A percentile compares a stretch with the other conserved stretches of the same genome.
phyloP scores from a whole-genome alignment of 2,329 filamentous ascomycete genomes.

The Colletotrichum somersetense region DNA sequence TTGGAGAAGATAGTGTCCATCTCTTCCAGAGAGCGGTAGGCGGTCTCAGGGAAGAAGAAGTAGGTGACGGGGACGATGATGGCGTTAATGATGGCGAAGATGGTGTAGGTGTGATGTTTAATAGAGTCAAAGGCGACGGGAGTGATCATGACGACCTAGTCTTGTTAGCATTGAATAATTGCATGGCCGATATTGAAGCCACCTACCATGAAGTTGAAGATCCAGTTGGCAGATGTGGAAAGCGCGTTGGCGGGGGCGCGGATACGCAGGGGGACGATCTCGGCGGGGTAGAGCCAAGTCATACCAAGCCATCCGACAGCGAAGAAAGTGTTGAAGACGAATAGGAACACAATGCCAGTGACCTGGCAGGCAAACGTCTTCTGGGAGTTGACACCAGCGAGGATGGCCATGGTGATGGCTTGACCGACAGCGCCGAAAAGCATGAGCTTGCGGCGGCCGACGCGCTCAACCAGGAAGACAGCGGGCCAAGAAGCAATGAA shows the following conservation, averaged over 20 bases:
- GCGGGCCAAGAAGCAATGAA: constrained; percentile 68
- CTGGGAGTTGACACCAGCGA: constrained; percentile 58
- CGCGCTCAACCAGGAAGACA: constrained; percentile 73
- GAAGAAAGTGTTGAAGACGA: constrained; percentile 74
- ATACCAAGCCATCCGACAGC: constrained; percentile 71
- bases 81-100: constrained; percentile 76
- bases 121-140: constrained; percentile 70
- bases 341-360: constrained; percentile 63
- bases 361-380: constrained; percentile 46
- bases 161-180: constrained; percentile 1
- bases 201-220: constrained; percentile 70
- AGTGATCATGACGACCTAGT: constrained; percentile 71
- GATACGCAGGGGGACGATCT: constrained; percentile 71
- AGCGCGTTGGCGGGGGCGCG: constrained; percentile 71
- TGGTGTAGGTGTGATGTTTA: constrained; percentile 71
- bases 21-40: constrained; percentile 73
- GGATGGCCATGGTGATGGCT: constrained; percentile 74
- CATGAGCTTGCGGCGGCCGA: constrained; percentile 79
- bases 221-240: constrained; percentile 68
- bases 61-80: constrained; percentile 69
- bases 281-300: constrained; percentile 72
- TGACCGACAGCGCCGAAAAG: constrained; percentile 75
- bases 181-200: neutral
- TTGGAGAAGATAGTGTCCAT: constrained; percentile 76
- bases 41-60: constrained; percentile 75